Conservation (phyloP, 75 land plant genomes). For the Picea glauca region DNA sequence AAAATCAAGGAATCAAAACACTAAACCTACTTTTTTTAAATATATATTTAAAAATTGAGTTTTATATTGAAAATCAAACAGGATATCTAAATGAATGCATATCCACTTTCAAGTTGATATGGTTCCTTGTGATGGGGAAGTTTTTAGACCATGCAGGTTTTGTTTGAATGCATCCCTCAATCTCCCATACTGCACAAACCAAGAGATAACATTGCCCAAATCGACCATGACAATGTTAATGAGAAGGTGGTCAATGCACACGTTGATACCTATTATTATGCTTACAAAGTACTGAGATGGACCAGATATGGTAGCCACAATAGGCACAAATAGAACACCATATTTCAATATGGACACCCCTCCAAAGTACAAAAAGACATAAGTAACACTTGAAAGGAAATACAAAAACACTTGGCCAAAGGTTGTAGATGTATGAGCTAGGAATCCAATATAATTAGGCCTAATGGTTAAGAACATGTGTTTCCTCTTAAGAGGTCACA, state of each 20-base stretch:
- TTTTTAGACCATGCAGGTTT: conserved; percentile 11
- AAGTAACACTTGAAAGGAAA: conserved; percentile 23
- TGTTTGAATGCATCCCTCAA: conserved; percentile 44
- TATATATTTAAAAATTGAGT: too few species aligned
- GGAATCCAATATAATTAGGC: conserved; percentile 19
- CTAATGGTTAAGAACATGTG: too few species aligned
- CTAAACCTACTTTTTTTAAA: too few species aligned
- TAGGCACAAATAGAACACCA: conserved; percentile 23
- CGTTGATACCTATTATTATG: conserved; percentile 5
- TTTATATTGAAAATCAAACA: too few species aligned
- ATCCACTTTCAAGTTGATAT: too few species aligned
- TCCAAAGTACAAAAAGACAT: conserved; percentile 25
- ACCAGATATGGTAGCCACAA: conserved; percentile 11
- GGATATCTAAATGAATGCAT: too few species aligned
- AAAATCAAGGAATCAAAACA: too few species aligned
- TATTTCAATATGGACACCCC: conserved; percentile 16
- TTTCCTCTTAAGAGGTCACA: too few species aligned
- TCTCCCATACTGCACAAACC: conserved; percentile 42
- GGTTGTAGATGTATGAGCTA: conserved; percentile 19
- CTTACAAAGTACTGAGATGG: conserved; percentile 36
- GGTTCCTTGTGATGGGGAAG: conserved; percentile 8
- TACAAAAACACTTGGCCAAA: conserved; percentile 33
- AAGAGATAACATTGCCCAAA: conserved; percentile 75
- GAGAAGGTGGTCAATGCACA: conserved; percentile 18
- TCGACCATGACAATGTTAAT: conserved; percentile 48